Evolutionary conservation across 257 asterid genomes (phyloP).

Genomic region (Nicotiana tomentosiformis): DNA sequence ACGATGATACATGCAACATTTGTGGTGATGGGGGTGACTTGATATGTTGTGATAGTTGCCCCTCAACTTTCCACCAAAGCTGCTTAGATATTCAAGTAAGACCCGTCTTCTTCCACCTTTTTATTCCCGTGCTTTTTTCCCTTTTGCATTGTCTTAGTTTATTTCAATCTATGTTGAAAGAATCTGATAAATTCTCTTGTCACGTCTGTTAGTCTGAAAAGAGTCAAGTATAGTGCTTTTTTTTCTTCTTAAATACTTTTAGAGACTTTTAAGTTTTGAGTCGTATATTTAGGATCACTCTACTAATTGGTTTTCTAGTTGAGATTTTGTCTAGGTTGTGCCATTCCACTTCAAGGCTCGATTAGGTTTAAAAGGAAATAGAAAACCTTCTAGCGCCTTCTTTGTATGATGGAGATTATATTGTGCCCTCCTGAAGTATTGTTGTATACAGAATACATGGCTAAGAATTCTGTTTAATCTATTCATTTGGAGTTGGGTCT

Average conservation of each 20-base stretch:
- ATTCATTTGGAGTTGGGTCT: neutral
- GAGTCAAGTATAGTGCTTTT: neutral
- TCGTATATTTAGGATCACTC: neutral
- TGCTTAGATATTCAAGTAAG: conserved; percentile 77
- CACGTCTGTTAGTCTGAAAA: neutral
- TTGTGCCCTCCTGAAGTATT: neutral
- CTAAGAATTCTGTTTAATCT: neutral
- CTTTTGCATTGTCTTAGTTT: neutral
- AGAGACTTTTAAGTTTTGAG: neutral
- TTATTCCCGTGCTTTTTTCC: neutral
- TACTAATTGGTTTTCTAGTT: neutral
- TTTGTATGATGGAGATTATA: neutral
- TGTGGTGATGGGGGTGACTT: conserved; percentile 97
- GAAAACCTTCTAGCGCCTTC: neutral
- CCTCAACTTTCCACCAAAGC: conserved; percentile 88
- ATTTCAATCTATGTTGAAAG: neutral
- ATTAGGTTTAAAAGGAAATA: neutral
- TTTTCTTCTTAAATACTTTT: neutral
- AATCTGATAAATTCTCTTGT: neutral
- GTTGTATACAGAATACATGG: neutral
- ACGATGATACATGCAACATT: conserved; percentile 86
- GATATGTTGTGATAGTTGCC: conserved; percentile 94
- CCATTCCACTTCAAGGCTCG: neutral
- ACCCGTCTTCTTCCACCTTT: neutral
- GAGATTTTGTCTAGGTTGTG: neutral